Conservation (phyloP, 805 yeast genomes). For the Ogataea allantospora region DNA sequence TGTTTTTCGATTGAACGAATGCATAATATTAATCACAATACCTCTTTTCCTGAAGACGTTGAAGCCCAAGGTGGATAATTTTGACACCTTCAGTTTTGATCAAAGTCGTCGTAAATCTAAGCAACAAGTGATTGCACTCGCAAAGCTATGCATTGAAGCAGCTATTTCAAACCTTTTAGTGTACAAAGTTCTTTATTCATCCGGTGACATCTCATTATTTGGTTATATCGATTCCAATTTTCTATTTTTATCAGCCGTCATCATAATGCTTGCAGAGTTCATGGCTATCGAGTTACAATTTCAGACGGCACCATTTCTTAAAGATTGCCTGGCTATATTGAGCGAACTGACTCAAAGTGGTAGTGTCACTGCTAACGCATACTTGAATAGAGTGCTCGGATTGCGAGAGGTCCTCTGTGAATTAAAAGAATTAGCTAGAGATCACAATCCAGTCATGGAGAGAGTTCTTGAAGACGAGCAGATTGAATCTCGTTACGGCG, state of each 20-base stretch:
- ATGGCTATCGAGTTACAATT: neutral
- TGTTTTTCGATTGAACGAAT: slow-evolving; percentile 9
- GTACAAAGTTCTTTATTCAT: slow-evolving; percentile 1
- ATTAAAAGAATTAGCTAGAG: neutral
- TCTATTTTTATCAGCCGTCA: slow-evolving; percentile 7
- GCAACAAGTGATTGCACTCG: neutral
- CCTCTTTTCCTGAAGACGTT: slow-evolving; percentile 2
- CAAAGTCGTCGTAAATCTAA: neutral
- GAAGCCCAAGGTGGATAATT: neutral
- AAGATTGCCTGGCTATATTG: slow-evolving; percentile 2
- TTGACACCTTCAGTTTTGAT: neutral
- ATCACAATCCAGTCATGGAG: neutral
- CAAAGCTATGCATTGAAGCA: slow-evolving; percentile 1
- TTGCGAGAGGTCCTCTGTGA: neutral
- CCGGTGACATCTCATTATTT: slow-evolving; percentile 6
- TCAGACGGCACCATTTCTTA: neutral
- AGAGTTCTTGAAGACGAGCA: neutral
- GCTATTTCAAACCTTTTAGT: slow-evolving; percentile 7
- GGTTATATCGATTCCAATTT: slow-evolving; percentile 12
- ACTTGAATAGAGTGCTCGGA: slow-evolving; percentile 2
- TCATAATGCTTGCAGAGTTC: slow-evolving; percentile 3
- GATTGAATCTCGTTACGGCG: neutral
- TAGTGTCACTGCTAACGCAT: slow-evolving; percentile 10
- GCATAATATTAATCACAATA: slow-evolving; percentile 5
- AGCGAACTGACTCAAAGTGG: slow-evolving; percentile 12